Conservation (phyloP, 2,329 filamentous ascomycete species). For the Colletotrichum musae region DNA sequence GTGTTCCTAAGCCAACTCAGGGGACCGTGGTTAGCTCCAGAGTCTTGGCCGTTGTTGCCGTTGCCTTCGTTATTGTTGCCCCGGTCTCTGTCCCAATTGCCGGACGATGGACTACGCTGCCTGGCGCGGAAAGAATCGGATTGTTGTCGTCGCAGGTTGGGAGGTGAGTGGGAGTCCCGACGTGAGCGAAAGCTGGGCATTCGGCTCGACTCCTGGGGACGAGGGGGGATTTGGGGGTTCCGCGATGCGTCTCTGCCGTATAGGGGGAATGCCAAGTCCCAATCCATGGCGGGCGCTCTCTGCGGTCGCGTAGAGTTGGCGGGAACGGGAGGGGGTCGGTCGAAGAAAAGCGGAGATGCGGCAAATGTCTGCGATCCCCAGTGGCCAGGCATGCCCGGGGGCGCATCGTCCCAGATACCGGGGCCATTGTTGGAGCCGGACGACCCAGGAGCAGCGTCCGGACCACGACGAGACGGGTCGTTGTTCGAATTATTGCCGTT, state of each 20-base stretch:
- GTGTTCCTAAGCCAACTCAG: constrained; percentile 61
- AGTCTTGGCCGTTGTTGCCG: constrained; percentile 48
- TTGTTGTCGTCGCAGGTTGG: constrained; percentile 51
- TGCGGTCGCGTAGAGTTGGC: constrained; percentile 27
- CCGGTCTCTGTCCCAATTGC: constrained; percentile 48
- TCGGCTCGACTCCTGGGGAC: constrained; percentile 20
- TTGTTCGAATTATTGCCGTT: constrained; percentile 16
- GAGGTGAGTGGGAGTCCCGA: constrained; percentile 57
- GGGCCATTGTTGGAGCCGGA: constrained; percentile 25
- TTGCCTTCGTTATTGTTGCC: constrained; percentile 19
- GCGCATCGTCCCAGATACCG: constrained; percentile 18
- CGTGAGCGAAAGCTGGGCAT: constrained; percentile 46
- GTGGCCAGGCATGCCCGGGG: constrained; percentile 28
- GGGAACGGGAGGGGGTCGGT: constrained; percentile 18
- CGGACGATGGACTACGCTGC: constrained; percentile 57
- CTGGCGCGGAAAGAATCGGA: constrained; percentile 49
- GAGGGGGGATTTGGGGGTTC: constrained; percentile 15
- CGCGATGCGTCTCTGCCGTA: constrained; percentile 15
- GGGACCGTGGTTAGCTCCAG: constrained; percentile 54
- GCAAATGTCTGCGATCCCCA: constrained; percentile 18
- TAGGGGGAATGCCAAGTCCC: constrained; percentile 18
- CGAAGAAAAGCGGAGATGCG: constrained; percentile 1
- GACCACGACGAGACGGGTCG: constrained; percentile 1
- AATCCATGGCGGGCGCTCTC: constrained; percentile 3
- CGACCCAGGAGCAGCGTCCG: constrained; percentile 11